Evolutionary conservation across 1,139 yeast genomes (phyloP).

Genomic region (Candida freyschussii): DNA sequence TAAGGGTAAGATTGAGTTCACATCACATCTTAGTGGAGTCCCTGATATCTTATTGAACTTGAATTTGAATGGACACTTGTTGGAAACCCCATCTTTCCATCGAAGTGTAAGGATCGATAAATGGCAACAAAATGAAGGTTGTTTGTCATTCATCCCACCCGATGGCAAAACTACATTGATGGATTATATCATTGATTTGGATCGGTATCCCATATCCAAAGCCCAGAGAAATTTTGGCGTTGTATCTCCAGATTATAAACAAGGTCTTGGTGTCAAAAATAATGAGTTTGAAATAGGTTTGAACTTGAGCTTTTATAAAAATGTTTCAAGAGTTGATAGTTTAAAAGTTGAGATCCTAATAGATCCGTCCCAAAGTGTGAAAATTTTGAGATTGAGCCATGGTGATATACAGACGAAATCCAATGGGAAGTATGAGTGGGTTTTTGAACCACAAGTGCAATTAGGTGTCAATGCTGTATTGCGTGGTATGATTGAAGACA

Average conservation of each 20-base stretch:
- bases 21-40: constrained; percentile 66
- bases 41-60: constrained; percentile 65
- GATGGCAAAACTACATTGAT: constrained; percentile 71
- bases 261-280: constrained; percentile 53
- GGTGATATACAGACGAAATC: constrained; percentile 64
- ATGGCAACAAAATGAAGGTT: constrained; percentile 40
- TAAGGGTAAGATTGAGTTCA: constrained; percentile 58
- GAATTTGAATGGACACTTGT: constrained; percentile 38
- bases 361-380: constrained; percentile 34
- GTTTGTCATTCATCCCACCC: constrained; percentile 75
- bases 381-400: constrained; percentile 56
- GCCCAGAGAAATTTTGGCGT: constrained; percentile 41
- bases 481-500: constrained; percentile 46
- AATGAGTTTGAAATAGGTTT: constrained; percentile 77
- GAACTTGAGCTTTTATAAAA: constrained; percentile 45
- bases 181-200: constrained; percentile 58
- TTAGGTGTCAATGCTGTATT: constrained; percentile 69
- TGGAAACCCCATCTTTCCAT: constrained; percentile 45
- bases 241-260: constrained; percentile 54
- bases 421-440: constrained; percentile 66
- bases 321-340: constrained; percentile 53
- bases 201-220: constrained; percentile 24
- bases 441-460: constrained; percentile 52
- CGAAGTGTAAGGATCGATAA: constrained; percentile 37
- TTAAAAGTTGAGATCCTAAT: constrained; percentile 48